A percentile compares a stretch with the other conserved stretches of the same genome.
Conservation (phyloP, 2,329 filamentous ascomycete species). For the Penicillium sp. region DNA sequence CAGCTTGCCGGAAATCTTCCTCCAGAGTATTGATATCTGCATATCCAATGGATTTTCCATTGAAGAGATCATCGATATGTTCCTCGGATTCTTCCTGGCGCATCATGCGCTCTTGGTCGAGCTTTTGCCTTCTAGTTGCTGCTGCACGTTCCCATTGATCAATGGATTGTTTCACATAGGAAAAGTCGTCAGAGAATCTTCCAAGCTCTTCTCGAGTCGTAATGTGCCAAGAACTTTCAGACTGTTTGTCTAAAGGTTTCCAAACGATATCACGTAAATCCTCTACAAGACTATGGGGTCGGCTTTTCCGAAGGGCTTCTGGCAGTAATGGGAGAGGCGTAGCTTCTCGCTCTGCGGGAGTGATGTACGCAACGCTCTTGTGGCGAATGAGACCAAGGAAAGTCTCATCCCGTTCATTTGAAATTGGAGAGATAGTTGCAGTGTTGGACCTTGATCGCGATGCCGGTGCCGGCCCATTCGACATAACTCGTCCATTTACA, state of each 20-base stretch:
- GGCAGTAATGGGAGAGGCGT: conserved; percentile 33
- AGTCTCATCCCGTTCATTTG: conserved; percentile 44
- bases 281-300: conserved; percentile 29
- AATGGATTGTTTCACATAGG: conserved; percentile 44
- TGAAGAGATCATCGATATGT: conserved; percentile 57
- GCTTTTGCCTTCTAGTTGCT: conserved; percentile 44
- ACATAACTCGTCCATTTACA: conserved; percentile 48
- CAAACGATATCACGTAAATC: conserved; percentile 40
- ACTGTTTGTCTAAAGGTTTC: conserved; percentile 34
- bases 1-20: conserved; percentile 56
- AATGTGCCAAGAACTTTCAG: conserved; percentile 36
- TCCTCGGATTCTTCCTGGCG: conserved; percentile 56
- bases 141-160: conserved; percentile 51
- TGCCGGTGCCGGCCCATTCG: conserved; percentile 30
- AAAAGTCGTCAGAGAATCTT: conserved; percentile 45
- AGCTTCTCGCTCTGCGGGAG: conserved; percentile 27
- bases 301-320: conserved; percentile 34
- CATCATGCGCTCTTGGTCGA: conserved; percentile 51
- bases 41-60: conserved; percentile 60
- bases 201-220: conserved; percentile 36
- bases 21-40: conserved; percentile 59
- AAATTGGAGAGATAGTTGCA: conserved; percentile 20
- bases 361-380: conserved; percentile 46
- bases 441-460: conserved; percentile 20
- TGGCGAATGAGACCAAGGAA: conserved; percentile 51